Evolutionary conservation across 768 basidiomycete species (phyloP), one percentile per base, ranked within the genome.

Genomic region (Nidularia pulvinata): DNA sequence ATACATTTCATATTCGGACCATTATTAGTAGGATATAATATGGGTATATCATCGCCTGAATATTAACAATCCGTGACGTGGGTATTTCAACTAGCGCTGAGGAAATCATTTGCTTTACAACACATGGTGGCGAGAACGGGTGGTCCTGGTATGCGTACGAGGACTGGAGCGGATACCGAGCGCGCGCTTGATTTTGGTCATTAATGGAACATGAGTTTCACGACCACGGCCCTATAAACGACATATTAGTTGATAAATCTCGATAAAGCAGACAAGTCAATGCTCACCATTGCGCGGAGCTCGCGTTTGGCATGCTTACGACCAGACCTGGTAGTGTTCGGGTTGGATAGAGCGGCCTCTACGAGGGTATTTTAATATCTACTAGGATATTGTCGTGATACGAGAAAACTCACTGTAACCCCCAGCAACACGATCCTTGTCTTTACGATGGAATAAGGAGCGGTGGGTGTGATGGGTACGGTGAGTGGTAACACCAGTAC

Each of bases 261-360:
- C 30, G n/a, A 47, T 33, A 39, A 50, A 33, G 47, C 49, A 52
- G 46, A 37, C 19, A 25, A 49, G 49, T 37, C 56, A 10, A 45
- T 48, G 62, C 72, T 60, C 52, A 80, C 81, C 80, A 81, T 82
- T 30, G 59, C 49, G 34, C 64, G 66, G 14, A 79, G 70, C 60
- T 81, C 76, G 19, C 65, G 66, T 60, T 79, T 78, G 4, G 79
- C 80, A 54, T 74, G 71, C 58, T 70, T 71, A 10, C 79, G 69
- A 3, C 78, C 77, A n/a, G 61, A 46, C 7, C 60, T 69, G 4
- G 77, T 78, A 6, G 80, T 81, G 48, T 79, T 77, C 2, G 82
- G 79, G 57, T 80, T 83, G n/a, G 75, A 53, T 4, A 81, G 66
- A 2, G 80, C 77, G 34, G 78, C 75, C 66, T 75, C 77, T 80